Evolutionary conservation across 495 filamentous ascomycete genomes (phyloP).

Genomic region (Neurospora sp.): DNA sequence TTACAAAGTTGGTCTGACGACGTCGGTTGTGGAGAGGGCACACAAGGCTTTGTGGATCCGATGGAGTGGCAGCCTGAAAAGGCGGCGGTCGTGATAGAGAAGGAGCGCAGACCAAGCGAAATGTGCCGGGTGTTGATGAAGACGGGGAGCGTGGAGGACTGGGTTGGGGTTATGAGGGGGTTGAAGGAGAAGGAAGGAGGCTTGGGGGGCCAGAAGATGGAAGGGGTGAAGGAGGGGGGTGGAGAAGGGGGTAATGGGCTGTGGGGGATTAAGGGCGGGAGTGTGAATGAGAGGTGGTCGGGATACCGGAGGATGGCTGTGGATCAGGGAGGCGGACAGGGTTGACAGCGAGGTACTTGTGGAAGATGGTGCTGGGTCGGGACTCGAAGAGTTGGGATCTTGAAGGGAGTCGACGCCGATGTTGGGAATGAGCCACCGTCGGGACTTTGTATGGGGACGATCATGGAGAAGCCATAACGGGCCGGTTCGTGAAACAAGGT

Average conservation of each 20-base stretch:
- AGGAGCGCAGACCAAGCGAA: background rate
- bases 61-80: background rate
- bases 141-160: background rate
- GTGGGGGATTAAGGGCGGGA: too few relatives aligned
- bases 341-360: background rate
- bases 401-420: background rate
- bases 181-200: background rate
- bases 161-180: background rate
- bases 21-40: background rate
- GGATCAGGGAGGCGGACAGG: background rate
- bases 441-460: background rate
- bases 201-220: background rate
- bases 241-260: background rate
- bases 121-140: background rate
- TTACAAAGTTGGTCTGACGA: background rate
- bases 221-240: background rate
- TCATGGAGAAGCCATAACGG: background rate
- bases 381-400: background rate
- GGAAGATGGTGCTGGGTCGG: background rate
- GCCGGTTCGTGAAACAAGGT: background rate
- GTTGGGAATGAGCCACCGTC: background rate
- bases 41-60: background rate
- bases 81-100: background rate
- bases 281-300: too few relatives aligned
- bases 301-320: background rate